Percentiles rank a stretch among this genome's conserved stretches.
Evolutionary conservation across 1,139 yeast species (phyloP).

Genomic region (Saccharomycopsis crataegensis): DNA sequence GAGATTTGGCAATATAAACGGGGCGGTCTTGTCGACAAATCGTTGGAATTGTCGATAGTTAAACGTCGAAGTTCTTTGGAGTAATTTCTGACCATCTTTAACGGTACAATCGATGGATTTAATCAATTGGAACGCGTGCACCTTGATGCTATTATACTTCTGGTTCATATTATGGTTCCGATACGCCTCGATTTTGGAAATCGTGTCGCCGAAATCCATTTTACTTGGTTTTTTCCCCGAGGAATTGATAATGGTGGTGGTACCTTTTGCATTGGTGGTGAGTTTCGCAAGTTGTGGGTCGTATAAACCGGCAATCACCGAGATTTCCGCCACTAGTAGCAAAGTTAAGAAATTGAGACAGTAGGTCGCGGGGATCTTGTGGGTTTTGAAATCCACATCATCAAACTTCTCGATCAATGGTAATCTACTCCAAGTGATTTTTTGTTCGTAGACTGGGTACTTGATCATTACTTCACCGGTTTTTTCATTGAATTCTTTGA

Average conservation of each 20-base stretch:
- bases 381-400: slow-evolving; percentile 28
- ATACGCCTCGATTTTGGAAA: no score
- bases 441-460: slow-evolving; percentile 16
- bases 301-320: slow-evolving; percentile 28
- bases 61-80: neutral
- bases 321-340: slow-evolving; percentile 20
- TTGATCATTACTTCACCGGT: slow-evolving; percentile 23
- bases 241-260: neutral
- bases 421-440: slow-evolving; percentile 27
- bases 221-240: no score
- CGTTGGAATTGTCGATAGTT: slow-evolving; percentile 31
- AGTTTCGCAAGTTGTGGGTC: neutral
- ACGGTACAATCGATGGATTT: slow-evolving; percentile 7
- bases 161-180: no score
- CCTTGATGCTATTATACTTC: neutral
- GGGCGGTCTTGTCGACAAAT: slow-evolving; percentile 30
- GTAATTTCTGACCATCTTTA: neutral
- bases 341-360: slow-evolving; percentile 38
- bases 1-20: slow-evolving; percentile 31
- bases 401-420: slow-evolving; percentile 26
- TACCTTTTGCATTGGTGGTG: neutral
- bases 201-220: no score
- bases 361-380: slow-evolving; percentile 32
- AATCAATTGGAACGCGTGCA: slow-evolving; percentile 24
- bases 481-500: slow-evolving; percentile 19